Evolutionary conservation across 2,329 filamentous ascomycete genomes (phyloP), one percentile per base, ranked within the genome.

Genomic region (Scopulariopsis brevicaulis): DNA sequence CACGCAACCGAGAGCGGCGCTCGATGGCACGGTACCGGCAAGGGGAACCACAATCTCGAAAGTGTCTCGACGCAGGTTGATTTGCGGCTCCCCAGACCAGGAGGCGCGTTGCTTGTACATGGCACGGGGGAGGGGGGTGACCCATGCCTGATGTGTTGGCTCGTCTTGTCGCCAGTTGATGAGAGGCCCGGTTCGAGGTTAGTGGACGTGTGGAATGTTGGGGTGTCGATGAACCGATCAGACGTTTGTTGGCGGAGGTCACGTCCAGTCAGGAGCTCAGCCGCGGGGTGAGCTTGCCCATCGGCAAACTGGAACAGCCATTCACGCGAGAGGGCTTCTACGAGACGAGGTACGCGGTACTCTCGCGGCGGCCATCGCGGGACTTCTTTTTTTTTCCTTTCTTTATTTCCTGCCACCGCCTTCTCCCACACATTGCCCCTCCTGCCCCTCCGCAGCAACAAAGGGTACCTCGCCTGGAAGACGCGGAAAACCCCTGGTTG

Each of bases 91-190:
- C 84, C 46, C 34, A 57, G 18, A 37, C 56, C 11, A 50, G 54
- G 43, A 58, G 28, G 28, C 28, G 28, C 28, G 8, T 32, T 32
- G 28, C 28, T 32, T 32, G 28, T 32, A 32, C 28, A 32, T 32
- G 28, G 28, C 48, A 56, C 43, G 64, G 66, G 79, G 73, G 64
- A 66, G 79, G 73, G 79, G 80, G 82, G 81, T 81, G 81, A 83
- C 81, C 82, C 81, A 82, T 83, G 50, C 75, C 77, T 89, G 89
- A 91, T 95, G 90, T 87, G 90, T 80, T 95, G 90, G 90, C 90
- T 86, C 85, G 77, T 79, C 79, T 86, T 80, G 79, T 84, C 82
- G 82, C 89, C 89, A 93, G 86, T 92, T 84, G 80, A 85, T 83
- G n/a, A 54, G 40, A n/a, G 24, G 37, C 12, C 57, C 57, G 32